Evolutionary conservation across 1,284 basidiomycete species (phyloP), one percentile per base, ranked within the genome.

Genomic region (Coniferiporia sulphurascens): DNA sequence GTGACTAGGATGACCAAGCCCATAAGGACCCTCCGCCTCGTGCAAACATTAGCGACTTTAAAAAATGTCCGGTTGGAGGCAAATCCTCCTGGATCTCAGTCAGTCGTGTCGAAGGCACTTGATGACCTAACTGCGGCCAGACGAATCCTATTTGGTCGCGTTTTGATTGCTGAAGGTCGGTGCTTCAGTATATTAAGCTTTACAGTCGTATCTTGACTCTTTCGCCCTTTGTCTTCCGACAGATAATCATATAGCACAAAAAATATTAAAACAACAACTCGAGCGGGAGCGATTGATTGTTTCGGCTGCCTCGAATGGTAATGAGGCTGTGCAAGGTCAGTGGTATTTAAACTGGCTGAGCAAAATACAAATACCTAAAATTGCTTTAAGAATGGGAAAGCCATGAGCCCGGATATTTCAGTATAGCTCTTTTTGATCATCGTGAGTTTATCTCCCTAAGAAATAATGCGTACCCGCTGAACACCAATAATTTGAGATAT

Each of bases 241-340:
- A 87, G 86, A 88, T 65, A 88, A 88, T 65, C 79, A 81, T 2
- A 82, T 88, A 13, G 84, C 85, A 1, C 85, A 84, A 66, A 80
- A 83, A 65, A 71, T 87, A 0, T 70, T 89, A 3, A 72, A 86
- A 41, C 86, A 84, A 67, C 86, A 87, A 64, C 73, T 89, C 34
- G 77, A 86, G 65, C 77, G 81, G 12, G 78, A 79, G 62, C 73
- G 85, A 45, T 70, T 89, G 9, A 79, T 76, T 58, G 86, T 87
- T 0, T 71, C 75, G 1, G 80, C 84, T 8, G 85, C 85, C 0
- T 78, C 76, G 7, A 86, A 89, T 64, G 86, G 86, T 7, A 79
- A 85, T 63, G 85, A 87, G 67, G 86, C 86, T 4, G 71, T 87
- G 52, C 69, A 74, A 52, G 80, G 83, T 84, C 63, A 45, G 72